Percentiles rank a stretch among this genome's conserved stretches.
phyloP scores from a whole-genome alignment of 176 grass and related monocot genomes.

The Metroxylon sagu region DNA sequence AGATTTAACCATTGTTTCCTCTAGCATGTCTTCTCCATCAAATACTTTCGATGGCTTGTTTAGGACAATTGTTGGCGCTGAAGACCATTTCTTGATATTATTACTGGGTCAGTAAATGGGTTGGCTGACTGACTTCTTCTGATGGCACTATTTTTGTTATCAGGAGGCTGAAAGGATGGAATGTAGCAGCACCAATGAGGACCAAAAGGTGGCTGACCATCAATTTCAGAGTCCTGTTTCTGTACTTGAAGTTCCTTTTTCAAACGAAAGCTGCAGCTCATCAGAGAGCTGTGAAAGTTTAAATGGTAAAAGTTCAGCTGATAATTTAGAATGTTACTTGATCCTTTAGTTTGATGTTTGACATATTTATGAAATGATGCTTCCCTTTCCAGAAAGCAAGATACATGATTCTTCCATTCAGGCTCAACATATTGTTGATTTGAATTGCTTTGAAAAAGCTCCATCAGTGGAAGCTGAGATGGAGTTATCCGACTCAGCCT shows the following conservation, averaged over 20 bases:
- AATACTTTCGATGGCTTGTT: too few relatives aligned
- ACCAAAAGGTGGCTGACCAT: conserved; percentile 30
- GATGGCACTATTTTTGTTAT: conserved; percentile 8
- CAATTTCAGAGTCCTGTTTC: conserved; percentile 35
- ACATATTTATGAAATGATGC: conserved; percentile 19
- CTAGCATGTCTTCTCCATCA: too few relatives aligned
- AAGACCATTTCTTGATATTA: neutral
- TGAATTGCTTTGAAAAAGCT: conserved; percentile 34
- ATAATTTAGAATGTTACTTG: conserved; percentile 4
- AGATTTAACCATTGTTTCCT: too few relatives aligned
- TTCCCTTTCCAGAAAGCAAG: conserved; percentile 37
- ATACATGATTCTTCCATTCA: conserved; percentile 33
- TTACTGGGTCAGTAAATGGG: neutral
- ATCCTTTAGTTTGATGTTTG: neutral
- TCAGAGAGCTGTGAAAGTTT: conserved; percentile 64
- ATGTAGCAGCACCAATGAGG: neutral
- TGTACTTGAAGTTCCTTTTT: conserved; percentile 57
- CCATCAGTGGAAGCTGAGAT: conserved; percentile 35
- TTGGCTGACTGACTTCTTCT: conserved; percentile 7
- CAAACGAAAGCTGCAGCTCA: conserved; percentile 73
- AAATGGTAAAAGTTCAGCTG: conserved; percentile 39
- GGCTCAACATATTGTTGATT: conserved; percentile 30
- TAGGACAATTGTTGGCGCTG: neutral
- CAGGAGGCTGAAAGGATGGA: conserved; percentile 39
- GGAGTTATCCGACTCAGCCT: conserved; percentile 46